Evolutionary conservation across 2,329 filamentous ascomycete species (phyloP).

Genomic region (Aspergillus spinulosporus): DNA sequence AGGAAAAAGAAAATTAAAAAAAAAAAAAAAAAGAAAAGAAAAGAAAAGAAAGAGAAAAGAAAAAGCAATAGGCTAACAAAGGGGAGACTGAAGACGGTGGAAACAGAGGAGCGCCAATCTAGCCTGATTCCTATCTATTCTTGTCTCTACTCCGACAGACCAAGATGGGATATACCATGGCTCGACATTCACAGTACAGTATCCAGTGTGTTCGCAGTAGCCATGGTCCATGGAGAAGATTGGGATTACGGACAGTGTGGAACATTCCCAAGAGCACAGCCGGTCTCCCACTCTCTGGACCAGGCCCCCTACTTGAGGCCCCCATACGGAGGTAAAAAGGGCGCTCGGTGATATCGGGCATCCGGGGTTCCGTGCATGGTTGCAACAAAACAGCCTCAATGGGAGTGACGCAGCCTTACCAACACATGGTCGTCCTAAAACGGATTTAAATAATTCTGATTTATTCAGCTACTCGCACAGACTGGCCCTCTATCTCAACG

Average conservation of each 20-base stretch:
- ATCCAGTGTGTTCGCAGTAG: too few species aligned
- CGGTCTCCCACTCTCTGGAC: not conserved
- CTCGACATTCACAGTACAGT: not conserved
- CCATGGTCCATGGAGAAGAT: too few species aligned
- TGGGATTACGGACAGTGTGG: not conserved
- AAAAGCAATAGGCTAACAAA: not conserved
- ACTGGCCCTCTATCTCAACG: conserved; percentile 26
- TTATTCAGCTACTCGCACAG: conserved; percentile 18
- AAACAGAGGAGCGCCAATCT: conserved; percentile 1
- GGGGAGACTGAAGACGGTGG: not conserved
- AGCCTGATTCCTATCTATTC: not conserved
- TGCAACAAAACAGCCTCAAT: conserved; percentile 23
- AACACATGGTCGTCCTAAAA: conserved; percentile 25
- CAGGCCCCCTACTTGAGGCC: not conserved
- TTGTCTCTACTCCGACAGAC: not conserved
- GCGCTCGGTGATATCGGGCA: conserved; percentile 23
- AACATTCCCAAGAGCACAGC: not conserved
- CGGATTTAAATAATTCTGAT: conserved; percentile 10
- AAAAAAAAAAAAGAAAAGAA: not conserved
- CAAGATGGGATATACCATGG: not conserved
- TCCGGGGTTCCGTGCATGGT: conserved; percentile 21
- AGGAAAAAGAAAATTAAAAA: not conserved
- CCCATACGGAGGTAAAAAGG: conserved; percentile 3
- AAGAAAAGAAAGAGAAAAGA: too few species aligned
- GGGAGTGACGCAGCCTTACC: conserved; percentile 26